Base-by-base conservation (phyloP, 345 rosid genomes). In the Anacardium occidentale region DNA sequence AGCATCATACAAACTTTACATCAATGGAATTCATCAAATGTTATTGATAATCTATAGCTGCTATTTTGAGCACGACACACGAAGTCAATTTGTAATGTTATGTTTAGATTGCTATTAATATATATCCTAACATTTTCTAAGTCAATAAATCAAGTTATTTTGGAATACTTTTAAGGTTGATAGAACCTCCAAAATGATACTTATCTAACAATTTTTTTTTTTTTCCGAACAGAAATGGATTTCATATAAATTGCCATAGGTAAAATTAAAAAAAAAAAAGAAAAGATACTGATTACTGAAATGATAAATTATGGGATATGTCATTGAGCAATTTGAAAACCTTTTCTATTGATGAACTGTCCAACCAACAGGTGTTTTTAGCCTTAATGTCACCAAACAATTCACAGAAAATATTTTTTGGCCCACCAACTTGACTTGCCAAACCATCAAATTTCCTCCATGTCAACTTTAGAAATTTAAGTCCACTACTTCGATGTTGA, bases 261-360 rank as follows among this genome's bases (percentile, higher is more conserved):
- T n/a, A 56, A 5, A 13, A 63, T 59, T n/a, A n/a, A n/a, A n/a
- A n/a, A n/a, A n/a, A n/a, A 57, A 37, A 18, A 44, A 48, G 29
- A 59, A 11, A 64, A 24, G 44, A 78, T 44, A 24, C 22, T 44
- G 10, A 15, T 55, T 42, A 32, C 8, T 48, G 17, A 42, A 50
- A 70, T 52, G n/a, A n/a, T n/a, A n/a, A n/a, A 15, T 54, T 57
- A 56, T 29, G 26, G 60, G 51, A 64, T 47, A 69, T 17, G 68
- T 69, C 15, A 40, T 25, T 26, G 4, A 53, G 72, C 25, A 74
- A 54, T 61, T 37, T 63, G 80, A 77, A 10, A 54, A 94, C 98
- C 98, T 89, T 94, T 76, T 94, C 99, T 69, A 68, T 82, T 22
- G 96, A 94, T 70, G 99, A 91, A 79, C 98, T 94, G 80, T 92